phyloP scores from a whole-genome alignment of 164 flowering plant genomes.

The Magnolia changhungtana region DNA sequence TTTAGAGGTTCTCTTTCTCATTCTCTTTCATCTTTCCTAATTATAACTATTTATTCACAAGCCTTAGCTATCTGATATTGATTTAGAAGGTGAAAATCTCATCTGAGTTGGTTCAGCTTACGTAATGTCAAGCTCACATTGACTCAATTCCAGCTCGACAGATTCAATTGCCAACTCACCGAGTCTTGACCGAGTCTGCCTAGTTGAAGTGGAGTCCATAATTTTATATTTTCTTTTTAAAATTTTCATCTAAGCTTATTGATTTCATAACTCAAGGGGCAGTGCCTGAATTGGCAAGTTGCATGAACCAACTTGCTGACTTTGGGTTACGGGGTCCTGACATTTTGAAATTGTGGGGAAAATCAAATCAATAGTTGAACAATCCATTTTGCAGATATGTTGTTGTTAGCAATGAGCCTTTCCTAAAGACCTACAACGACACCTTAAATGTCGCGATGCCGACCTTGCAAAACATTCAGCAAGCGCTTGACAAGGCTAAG shows the following conservation, averaged over 20 bases:
- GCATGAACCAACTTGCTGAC: background rate
- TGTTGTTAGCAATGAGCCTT: slow-evolving; percentile 29
- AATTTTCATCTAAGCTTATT: no score
- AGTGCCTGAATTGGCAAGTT: background rate
- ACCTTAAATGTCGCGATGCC: slow-evolving; percentile 14
- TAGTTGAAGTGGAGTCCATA: background rate
- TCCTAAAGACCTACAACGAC: slow-evolving; percentile 18
- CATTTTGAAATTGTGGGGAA: background rate
- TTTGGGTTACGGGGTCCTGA: background rate
- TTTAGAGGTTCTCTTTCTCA: no score
- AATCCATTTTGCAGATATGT: slow-evolving; percentile 16
- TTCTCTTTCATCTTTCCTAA: no score
- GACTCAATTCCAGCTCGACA: no score
- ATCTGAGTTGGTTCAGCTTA: background rate
- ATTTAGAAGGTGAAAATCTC: no score
- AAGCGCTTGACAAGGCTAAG: slow-evolving; percentile 24
- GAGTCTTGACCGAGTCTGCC: no score
- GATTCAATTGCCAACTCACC: no score
- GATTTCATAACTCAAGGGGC: no score
- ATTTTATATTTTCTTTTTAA: background rate
- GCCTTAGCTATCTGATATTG: no score
- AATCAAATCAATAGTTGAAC: background rate
- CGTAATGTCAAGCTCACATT: background rate
- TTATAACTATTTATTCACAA: no score
- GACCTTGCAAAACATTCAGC: slow-evolving; percentile 26